Evolutionary conservation across 441 rosid species (phyloP).

Genomic region (Heliophila coronopifolia): DNA sequence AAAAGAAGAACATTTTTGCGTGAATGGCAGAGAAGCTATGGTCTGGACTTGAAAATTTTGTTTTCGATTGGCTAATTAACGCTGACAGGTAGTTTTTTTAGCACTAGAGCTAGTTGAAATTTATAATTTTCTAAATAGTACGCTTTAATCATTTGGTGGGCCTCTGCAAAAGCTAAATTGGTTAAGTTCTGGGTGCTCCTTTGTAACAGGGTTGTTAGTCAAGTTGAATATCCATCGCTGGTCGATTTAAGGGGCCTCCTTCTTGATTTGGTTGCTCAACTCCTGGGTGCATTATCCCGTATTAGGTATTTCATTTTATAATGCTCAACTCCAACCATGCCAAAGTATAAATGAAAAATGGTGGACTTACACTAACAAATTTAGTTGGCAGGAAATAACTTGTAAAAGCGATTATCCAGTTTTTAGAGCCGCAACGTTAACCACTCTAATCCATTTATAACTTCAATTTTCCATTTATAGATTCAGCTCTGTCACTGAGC

Average conservation of each 20-base stretch:
- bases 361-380: conserved; percentile 6
- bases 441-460: conserved; percentile 13
- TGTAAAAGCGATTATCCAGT: conserved; percentile 9
- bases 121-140: conserved; percentile 17
- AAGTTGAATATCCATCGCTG: conserved; percentile 94
- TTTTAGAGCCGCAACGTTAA: conserved; percentile 10
- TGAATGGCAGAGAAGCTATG: conserved; percentile 85
- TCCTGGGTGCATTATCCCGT: conserved; percentile 93
- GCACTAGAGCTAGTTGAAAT: conserved; percentile 19
- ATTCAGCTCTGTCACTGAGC: conserved; percentile 97
- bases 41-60: conserved; percentile 99
- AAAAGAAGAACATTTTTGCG: conserved; percentile 19
- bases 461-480: conserved; percentile 34
- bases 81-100: conserved; percentile 76
- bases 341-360: conserved; percentile 1
- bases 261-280: conserved; percentile 94
- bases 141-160: conserved; percentile 5
- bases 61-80: conserved; percentile 96
- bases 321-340: conserved; percentile 1
- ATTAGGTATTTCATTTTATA: conserved; percentile 57
- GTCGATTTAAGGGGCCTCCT: conserved; percentile 98
- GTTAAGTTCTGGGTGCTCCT: conserved; percentile 17
- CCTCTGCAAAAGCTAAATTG: conserved; percentile 7
- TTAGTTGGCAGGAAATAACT: conserved; percentile 11
- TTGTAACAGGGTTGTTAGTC: conserved; percentile 85